Percentiles rank a stretch among this genome's conserved stretches.
These are phyloP conservation scores for Mallotus japonicus DNA, from an alignment of 441 rosid genomes.

Conservation along the genomic window DNA sequence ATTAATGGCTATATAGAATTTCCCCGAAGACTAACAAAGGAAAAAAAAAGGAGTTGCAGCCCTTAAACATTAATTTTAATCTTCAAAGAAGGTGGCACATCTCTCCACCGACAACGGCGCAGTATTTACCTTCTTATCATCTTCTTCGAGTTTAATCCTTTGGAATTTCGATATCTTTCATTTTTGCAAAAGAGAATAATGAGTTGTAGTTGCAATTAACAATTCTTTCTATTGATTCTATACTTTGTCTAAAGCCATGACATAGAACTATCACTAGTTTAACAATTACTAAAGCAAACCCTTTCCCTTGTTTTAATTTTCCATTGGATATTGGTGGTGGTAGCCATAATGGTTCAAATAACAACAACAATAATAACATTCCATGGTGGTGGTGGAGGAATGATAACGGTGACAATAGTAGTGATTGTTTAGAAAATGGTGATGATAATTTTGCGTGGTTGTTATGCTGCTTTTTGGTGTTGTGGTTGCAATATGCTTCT, in stretches of 20 bases:
- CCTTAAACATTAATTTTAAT: too few relatives aligned
- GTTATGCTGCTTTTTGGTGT: constrained; percentile 27
- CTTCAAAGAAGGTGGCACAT: too few relatives aligned
- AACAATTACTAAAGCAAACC: constrained; percentile 2
- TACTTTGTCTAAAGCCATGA: constrained; percentile 1
- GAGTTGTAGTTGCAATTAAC: constrained; percentile 9
- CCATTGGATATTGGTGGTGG: constrained; percentile 15
- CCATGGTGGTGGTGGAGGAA: constrained; percentile 42
- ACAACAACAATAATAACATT: constrained; percentile 32
- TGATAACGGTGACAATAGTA: constrained; percentile 22
- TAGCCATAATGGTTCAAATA: constrained; percentile 23
- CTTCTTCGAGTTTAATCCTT: too few relatives aligned
- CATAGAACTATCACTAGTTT: background rate
- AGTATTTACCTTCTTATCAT: too few relatives aligned
- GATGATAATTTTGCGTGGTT: constrained; percentile 29
- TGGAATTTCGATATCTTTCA: too few relatives aligned
- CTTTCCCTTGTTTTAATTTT: constrained; percentile 13
- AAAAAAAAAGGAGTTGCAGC: too few relatives aligned
- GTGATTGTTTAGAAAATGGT: constrained; percentile 25
- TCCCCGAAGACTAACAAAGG: too few relatives aligned
- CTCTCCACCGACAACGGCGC: too few relatives aligned
- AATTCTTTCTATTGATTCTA: background rate
- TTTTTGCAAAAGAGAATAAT: background rate
- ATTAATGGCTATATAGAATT: too few relatives aligned
- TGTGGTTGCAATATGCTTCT: constrained; percentile 42